Evolutionary conservation across 2,329 filamentous ascomycete species (phyloP), one percentile per base, ranked within the genome.

Genomic region (Fusarium chlamydosporum): DNA sequence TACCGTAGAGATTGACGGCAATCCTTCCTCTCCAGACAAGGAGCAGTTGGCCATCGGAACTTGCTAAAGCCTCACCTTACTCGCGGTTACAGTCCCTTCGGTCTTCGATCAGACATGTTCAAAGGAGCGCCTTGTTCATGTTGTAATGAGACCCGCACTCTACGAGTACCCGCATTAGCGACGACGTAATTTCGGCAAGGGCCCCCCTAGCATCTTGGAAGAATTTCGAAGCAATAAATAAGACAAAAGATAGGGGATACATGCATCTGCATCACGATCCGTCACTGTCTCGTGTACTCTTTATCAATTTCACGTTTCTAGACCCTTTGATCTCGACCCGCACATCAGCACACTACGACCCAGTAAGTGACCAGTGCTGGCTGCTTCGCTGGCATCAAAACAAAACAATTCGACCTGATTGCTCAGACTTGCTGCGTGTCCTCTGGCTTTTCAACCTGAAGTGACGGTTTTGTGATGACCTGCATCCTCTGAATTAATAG

Each of bases 151-250:
- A 72, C 72, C 72, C 72, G 72, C 70, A 65, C 65, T 63, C 45
- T 38, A 70, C 53, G 50, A 48, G 63, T 51, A 71, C 63, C 61
- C 66, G 70, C 70, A 74, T 68, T 71, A 71, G 57, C 59, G 65
- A 68, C 71, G 67, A 71, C 64, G 71, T 73, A 74, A 74, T 74
- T 65, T 74, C 72, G 66, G 55, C 70, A 74, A 65, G 66, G 68
- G 61, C 56, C 43, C 56, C 43, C 52, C 61, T 60, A 38, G 61
- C 20, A 61, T 42, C 61, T 60, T 65, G 60, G 53, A 47, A 65
- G 45, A 65, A 60, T 60, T 56, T 53, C 33, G 51, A 64, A 64
- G 51, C 51, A 20, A 64, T 45, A 42, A 46, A 60, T 43, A 65
- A 38, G 43, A 61, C 51, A 18, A 56, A 41, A 8, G 63, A 53